A percentile compares a stretch with the other conserved stretches of the same genome.
phyloP scores from a whole-genome alignment of 352 stramenopile species.

The Thalassiosira mediterranea region DNA sequence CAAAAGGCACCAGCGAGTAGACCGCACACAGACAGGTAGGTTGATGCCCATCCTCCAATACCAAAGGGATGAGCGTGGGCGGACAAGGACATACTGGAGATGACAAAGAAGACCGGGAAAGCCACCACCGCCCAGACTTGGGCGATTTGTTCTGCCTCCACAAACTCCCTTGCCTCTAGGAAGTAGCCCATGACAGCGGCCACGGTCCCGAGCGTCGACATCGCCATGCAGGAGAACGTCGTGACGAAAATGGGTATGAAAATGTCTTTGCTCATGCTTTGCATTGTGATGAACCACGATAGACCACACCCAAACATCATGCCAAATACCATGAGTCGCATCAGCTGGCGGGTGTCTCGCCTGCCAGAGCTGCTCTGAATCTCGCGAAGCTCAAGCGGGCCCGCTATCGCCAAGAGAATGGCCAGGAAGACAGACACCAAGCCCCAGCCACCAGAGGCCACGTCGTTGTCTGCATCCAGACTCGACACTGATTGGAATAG shows the following conservation, averaged over 20 bases:
- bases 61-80: conserved; percentile 58
- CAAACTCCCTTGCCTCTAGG: conserved; percentile 69
- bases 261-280: conserved; percentile 70
- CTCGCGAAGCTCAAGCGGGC: conserved; percentile 75
- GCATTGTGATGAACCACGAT: conserved; percentile 74
- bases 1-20: conserved; percentile 51
- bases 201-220: conserved; percentile 75
- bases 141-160: conserved; percentile 65
- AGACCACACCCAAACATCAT: conserved; percentile 76
- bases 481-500: conserved; percentile 66
- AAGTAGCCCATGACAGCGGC: conserved; percentile 70
- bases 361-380: conserved; percentile 44
- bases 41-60: conserved; percentile 66
- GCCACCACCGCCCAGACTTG: conserved; percentile 57
- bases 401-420: conserved; percentile 69
- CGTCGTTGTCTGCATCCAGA: conserved; percentile 20
- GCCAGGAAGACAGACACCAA: conserved; percentile 66
- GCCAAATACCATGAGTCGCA: conserved; percentile 80
- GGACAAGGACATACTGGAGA: conserved; percentile 57
- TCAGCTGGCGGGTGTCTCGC: conserved; percentile 64
- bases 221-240: conserved; percentile 58
- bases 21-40: conserved; percentile 63
- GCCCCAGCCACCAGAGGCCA: conserved; percentile 67
- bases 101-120: conserved; percentile 65
- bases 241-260: conserved; percentile 67